Conservation (phyloP, 164 flowering plant genomes). For the Protea cynaroides region DNA sequence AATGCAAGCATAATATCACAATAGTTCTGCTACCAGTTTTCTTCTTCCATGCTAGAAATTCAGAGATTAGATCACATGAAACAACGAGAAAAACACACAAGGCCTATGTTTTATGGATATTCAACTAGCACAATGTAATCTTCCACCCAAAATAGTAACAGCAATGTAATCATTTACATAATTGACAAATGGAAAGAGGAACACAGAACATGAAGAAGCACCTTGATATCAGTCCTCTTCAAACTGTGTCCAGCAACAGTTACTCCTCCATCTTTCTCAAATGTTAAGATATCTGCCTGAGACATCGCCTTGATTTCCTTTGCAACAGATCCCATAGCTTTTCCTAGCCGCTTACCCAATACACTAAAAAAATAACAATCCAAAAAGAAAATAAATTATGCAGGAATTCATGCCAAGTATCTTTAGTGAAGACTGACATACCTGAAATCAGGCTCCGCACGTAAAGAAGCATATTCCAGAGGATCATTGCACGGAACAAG, state of each 20-base stretch:
- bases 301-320: constrained; percentile 86
- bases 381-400: background rate
- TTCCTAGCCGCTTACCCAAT: constrained; percentile 85
- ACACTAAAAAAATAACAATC: constrained; percentile 31
- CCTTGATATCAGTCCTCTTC: constrained; percentile 76
- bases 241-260: constrained; percentile 58
- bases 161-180: too few species aligned
- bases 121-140: too few species aligned
- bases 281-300: constrained; percentile 69
- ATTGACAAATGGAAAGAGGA: background rate
- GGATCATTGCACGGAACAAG: constrained; percentile 77
- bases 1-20: too few species aligned
- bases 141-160: too few species aligned
- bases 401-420: constrained; percentile 4
- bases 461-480: constrained; percentile 72
- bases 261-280: constrained; percentile 70
- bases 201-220: constrained; percentile 9
- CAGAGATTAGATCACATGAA: too few species aligned
- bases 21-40: too few species aligned
- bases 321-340: constrained; percentile 81
- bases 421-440: constrained; percentile 14
- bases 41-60: too few species aligned
- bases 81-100: too few species aligned
- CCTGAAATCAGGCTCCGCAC: constrained; percentile 99
- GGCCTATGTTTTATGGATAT: too few species aligned